Evolutionary conservation across 257 asterid species (phyloP), one percentile per base, ranked within the genome.

Genomic region (Fraxinus pennsylvanica): DNA sequence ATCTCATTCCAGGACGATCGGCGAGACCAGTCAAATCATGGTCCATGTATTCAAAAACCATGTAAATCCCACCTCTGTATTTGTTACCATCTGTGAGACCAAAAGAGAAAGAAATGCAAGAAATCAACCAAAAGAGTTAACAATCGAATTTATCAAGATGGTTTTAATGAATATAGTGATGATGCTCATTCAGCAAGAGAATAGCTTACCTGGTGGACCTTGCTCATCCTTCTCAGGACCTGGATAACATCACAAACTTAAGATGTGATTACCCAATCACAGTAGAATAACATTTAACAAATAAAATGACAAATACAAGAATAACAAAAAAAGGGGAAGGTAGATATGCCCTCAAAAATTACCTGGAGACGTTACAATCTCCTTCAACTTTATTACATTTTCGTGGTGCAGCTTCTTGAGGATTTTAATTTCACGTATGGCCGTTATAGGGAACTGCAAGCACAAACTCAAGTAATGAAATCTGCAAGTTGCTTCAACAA

Each of bases 1-100:
- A 93, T 82, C 92, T 87, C 94, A 91, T 87, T 76, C 91, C 95
- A 84, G 97, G 97, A 68, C 97, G 96, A 90, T 93, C 97, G n/a
- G 97, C 96, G 76, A 93, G 94, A 47, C 97, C 97, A 70, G 97
- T 91, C 84, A 93, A 85, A 81, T 93, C 97, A 76, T 93, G 97
- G 80, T 93, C 97, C 97, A 93, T 93, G 88, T 93, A 93, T 76
- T 93, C 97, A 66, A 93, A 93, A 21, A 93, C 97, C 97, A 93
- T 93, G 87, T 93, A 93, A 74, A 93, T 93, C 61, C 97, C 94
- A 73, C 97, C 97, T 80, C 83, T 91, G 82, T 91, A 91, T 86
- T 91, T 93, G 86, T 91, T 91, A 41, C 92, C 97, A 89, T 93
- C 97, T 93, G 89, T 25, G 81, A 80, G 52, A 76, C 19, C 73